phyloP scores from a whole-genome alignment of 169 alveolate genomes.

The Hepatocystis sp. region DNA sequence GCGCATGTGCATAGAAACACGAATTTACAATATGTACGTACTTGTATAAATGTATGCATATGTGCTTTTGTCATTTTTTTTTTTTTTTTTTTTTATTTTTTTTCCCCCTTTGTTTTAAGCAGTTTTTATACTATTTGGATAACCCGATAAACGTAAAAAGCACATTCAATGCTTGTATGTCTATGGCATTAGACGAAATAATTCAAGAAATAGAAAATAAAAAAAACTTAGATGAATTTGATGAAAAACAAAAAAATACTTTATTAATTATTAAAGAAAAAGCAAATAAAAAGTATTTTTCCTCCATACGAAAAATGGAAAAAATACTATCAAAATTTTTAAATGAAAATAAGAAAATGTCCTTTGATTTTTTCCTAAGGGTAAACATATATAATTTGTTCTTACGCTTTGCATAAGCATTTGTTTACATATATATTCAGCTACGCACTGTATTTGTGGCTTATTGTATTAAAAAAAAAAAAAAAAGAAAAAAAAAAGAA shows the following conservation, averaged over 20 bases:
- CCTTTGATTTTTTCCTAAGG: conserved; percentile 62
- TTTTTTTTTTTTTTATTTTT: neutral
- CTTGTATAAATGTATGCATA: neutral
- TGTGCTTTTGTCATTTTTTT: neutral
- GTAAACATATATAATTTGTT: neutral
- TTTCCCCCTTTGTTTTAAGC: neutral
- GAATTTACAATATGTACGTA: neutral
- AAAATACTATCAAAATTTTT: conserved; percentile 58
- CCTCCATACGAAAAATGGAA: conserved; percentile 56
- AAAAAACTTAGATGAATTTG: conserved; percentile 44
- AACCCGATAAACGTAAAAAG: conserved; percentile 50
- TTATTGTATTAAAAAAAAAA: too few species aligned
- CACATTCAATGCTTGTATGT: conserved; percentile 44
- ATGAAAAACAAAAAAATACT: conserved; percentile 34
- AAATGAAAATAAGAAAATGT: conserved; percentile 47
- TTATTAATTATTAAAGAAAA: conserved; percentile 45
- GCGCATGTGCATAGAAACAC: neutral
- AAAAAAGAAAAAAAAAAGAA: too few species aligned
- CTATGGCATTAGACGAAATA: conserved; percentile 65
- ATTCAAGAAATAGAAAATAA: conserved; percentile 39
- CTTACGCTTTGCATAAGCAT: too few species aligned
- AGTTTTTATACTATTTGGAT: conserved; percentile 44
- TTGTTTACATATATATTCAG: too few species aligned
- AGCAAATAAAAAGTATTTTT: conserved; percentile 37
- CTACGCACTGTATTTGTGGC: too few species aligned